These are phyloP conservation scores for Cadophora luteo-olivacea DNA, from an alignment of 2,329 filamentous ascomycete species.

Conservation along the genomic window DNA sequence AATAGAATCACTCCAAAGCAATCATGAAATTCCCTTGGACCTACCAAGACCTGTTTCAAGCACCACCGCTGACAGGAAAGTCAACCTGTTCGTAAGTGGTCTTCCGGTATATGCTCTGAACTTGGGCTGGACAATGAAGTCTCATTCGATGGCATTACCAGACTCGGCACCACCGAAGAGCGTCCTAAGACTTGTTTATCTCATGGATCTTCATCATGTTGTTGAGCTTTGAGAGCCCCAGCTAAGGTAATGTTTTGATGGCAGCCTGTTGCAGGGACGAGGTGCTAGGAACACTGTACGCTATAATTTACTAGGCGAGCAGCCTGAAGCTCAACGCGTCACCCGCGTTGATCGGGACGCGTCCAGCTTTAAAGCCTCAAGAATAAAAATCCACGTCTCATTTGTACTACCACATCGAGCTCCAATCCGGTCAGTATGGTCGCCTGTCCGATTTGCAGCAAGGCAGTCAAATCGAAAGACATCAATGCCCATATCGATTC, in stretches of 20 bases:
- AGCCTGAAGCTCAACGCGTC: constrained; percentile 14
- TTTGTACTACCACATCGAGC: background rate
- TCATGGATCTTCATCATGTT: too few relatives aligned
- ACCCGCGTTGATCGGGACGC: background rate
- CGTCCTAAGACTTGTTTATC: too few relatives aligned
- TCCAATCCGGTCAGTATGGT: constrained; percentile 51
- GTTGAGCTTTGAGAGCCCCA: too few relatives aligned
- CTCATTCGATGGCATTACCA: background rate
- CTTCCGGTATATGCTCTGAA: background rate
- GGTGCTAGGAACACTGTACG: background rate
- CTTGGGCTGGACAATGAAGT: background rate
- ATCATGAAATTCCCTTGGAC: background rate
- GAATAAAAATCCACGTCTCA: background rate
- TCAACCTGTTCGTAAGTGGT: too few relatives aligned
- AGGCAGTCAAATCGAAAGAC: constrained; percentile 70
- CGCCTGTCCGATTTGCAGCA: constrained; percentile 82
- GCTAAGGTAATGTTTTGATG: too few relatives aligned
- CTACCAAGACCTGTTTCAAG: background rate
- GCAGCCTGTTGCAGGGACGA: background rate
- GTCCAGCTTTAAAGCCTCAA: background rate
- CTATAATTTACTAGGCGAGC: background rate
- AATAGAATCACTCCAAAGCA: background rate
- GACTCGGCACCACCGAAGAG: background rate
- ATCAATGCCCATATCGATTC: constrained; percentile 96
- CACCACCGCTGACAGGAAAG: too few relatives aligned